Evolutionary conservation across 768 basidiomycete genomes (phyloP).

Genomic region (Scleroderma bovista): DNA sequence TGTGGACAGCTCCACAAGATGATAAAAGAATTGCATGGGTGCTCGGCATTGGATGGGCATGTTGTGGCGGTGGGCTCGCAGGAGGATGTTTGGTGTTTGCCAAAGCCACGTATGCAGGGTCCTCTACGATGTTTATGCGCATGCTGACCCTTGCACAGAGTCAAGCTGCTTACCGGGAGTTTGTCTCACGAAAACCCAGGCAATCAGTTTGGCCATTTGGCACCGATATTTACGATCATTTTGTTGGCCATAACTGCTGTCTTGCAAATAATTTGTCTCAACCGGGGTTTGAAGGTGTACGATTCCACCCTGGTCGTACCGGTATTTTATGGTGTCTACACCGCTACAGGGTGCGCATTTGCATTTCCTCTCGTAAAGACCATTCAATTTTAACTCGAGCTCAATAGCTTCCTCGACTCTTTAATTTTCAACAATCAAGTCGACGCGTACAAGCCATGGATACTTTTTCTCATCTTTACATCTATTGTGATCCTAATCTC

Average conservation of each 20-base stretch:
- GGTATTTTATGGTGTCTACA: slow-evolving; percentile 91
- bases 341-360: slow-evolving; percentile 61
- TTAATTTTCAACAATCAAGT: slow-evolving; percentile 82
- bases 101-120: slow-evolving; percentile 33
- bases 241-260: slow-evolving; percentile 67
- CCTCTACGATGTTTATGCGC: not conserved
- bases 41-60: slow-evolving; percentile 91
- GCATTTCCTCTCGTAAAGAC: not conserved
- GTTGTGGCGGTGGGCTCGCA: slow-evolving; percentile 85
- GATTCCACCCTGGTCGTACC: slow-evolving; percentile 91
- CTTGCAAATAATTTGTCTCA: slow-evolving; percentile 86
- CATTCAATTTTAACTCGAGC: slow-evolving; percentile 5
- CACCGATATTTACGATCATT: slow-evolving; percentile 72
- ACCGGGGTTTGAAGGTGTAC: slow-evolving; percentile 84
- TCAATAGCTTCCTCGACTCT: slow-evolving; percentile 52
- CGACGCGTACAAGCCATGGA: slow-evolving; percentile 83
- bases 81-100: slow-evolving; percentile 88
- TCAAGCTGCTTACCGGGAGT: slow-evolving; percentile 72
- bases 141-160: slow-evolving; percentile 36
- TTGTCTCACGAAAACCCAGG: slow-evolving; percentile 76
- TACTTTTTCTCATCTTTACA: slow-evolving; percentile 79
- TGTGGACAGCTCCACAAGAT: slow-evolving; percentile 71
- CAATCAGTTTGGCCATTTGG: slow-evolving; percentile 81
- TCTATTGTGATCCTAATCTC: slow-evolving; percentile 84
- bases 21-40: slow-evolving; percentile 88